Evolutionary conservation across 2,329 filamentous ascomycete genomes (phyloP).

Genomic region (Aspergillus fumigatus): DNA sequence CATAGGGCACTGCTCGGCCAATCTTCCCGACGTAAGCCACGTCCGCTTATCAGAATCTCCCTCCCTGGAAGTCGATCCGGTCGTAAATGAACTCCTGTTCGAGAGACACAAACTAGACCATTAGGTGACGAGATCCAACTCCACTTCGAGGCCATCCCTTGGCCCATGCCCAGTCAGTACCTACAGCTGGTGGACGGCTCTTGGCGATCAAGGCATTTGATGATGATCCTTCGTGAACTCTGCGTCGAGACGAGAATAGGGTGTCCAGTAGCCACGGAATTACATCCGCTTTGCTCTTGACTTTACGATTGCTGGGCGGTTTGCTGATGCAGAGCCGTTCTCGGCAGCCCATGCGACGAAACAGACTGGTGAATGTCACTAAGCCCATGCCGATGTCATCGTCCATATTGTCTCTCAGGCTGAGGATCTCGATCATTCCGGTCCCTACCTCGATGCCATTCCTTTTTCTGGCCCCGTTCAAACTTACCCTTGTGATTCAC

Average conservation of each 20-base stretch:
- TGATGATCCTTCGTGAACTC: conserved; percentile 1
- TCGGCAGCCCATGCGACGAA: not conserved
- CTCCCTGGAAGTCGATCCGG: conserved; percentile 15
- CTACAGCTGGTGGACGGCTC: conserved; percentile 5
- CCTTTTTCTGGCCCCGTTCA: conserved; percentile 1
- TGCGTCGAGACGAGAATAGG: conserved; percentile 3
- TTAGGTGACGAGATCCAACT: not conserved
- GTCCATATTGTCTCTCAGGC: conserved; percentile 5
- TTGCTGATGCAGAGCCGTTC: conserved; percentile 8
- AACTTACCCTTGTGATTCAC: not conserved
- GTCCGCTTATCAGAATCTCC: conserved; percentile 8
- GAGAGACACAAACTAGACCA: not conserved
- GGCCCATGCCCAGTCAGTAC: conserved; percentile 4
- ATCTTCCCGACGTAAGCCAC: conserved; percentile 13
- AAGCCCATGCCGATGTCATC: conserved; percentile 1
- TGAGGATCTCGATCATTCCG: conserved; percentile 18
- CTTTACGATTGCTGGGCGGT: not conserved
- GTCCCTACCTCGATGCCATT: conserved; percentile 2
- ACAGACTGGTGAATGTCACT: conserved; percentile 1
- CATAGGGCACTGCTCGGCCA: conserved; percentile 9
- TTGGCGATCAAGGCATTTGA: not conserved
- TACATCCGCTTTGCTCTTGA: conserved; percentile 8
- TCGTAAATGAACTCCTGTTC: not conserved
- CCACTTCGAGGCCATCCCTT: conserved; percentile 6
- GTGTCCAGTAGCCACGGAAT: conserved; percentile 6